These are phyloP conservation scores for Didymella keratinophila DNA, from an alignment of 2,329 filamentous ascomycete species.

Conservation along the genomic window DNA sequence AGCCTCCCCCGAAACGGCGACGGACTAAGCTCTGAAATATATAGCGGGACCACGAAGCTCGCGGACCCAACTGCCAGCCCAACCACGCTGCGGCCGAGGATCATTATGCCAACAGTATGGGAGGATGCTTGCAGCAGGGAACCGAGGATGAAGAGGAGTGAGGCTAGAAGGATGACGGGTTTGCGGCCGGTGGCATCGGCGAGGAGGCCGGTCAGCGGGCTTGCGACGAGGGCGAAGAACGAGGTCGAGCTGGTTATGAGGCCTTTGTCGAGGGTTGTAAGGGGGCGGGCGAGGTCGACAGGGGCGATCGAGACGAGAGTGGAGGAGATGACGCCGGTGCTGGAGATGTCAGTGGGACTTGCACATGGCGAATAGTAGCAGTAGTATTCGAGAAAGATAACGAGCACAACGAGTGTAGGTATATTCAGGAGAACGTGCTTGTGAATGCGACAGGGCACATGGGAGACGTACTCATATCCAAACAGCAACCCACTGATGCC, in stretches of 20 bases:
- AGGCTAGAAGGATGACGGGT: slow-evolving; percentile 74
- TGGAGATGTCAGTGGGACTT: slow-evolving; percentile 10
- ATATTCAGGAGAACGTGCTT: too few relatives aligned
- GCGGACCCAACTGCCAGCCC: slow-evolving; percentile 77
- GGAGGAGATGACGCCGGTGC: slow-evolving; percentile 68
- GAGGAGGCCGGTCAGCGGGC: slow-evolving; percentile 62
- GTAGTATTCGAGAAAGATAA: too few relatives aligned
- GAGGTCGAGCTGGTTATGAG: slow-evolving; percentile 66
- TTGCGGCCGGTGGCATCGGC: slow-evolving; percentile 84
- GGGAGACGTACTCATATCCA: slow-evolving; percentile 64
- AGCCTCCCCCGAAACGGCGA: slow-evolving; percentile 77
- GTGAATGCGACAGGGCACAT: too few relatives aligned
- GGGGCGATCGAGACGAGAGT: slow-evolving; percentile 64
- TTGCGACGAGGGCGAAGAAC: slow-evolving; percentile 64
- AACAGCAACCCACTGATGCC: slow-evolving; percentile 67
- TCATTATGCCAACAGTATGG: slow-evolving; percentile 68
- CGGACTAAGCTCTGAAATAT: slow-evolving; percentile 83
- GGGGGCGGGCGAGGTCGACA: slow-evolving; percentile 59
- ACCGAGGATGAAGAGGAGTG: slow-evolving; percentile 70
- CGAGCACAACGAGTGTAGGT: too few relatives aligned
- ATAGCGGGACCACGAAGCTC: slow-evolving; percentile 81
- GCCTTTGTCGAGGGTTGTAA: slow-evolving; percentile 64
- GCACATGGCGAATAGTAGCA: too few relatives aligned
- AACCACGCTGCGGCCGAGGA: slow-evolving; percentile 72
- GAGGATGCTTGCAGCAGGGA: slow-evolving; percentile 70